Evolutionary conservation across 2,329 filamentous ascomycete species (phyloP).

Genomic region (Fusarium nematophilum): DNA sequence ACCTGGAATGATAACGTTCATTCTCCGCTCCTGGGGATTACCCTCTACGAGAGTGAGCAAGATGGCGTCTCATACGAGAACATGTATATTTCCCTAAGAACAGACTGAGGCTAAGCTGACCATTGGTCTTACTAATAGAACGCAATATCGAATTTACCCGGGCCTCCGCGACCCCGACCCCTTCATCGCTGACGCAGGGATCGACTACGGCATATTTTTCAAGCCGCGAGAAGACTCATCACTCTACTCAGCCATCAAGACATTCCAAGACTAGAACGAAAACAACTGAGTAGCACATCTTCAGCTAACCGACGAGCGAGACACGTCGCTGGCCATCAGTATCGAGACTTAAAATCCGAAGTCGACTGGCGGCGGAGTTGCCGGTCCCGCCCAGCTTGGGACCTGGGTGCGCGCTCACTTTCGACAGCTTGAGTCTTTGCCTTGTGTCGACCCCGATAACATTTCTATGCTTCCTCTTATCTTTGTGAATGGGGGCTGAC

Average conservation of each 20-base stretch:
- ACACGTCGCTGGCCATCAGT: slow-evolving; percentile 1
- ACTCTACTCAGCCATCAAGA: not conserved
- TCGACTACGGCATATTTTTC: slow-evolving; percentile 9
- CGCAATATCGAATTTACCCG: slow-evolving; percentile 1
- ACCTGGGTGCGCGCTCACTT: slow-evolving; percentile 17
- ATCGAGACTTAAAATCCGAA: slow-evolving; percentile 4
- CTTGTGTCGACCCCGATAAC: not conserved
- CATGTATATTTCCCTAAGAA: no score
- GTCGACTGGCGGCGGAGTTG: not conserved
- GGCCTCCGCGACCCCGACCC: slow-evolving; percentile 3
- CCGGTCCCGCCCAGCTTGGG: slow-evolving; percentile 1
- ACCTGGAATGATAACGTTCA: slow-evolving; percentile 15
- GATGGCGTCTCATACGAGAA: slow-evolving; percentile 5
- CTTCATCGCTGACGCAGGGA: not conserved
- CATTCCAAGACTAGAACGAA: not conserved
- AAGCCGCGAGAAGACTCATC: not conserved
- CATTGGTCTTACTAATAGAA: no score
- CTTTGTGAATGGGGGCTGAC: slow-evolving; percentile 5
- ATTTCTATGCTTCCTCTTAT: slow-evolving; percentile 12
- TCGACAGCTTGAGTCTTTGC: slow-evolving; percentile 13
- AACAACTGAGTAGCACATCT: not conserved
- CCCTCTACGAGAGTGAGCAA: not conserved
- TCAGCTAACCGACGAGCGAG: not conserved
- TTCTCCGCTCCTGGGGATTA: slow-evolving; percentile 5
- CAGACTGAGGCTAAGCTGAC: no score